Conservation (phyloP, 257 asterid species). For the Solanum bukasovii region DNA sequence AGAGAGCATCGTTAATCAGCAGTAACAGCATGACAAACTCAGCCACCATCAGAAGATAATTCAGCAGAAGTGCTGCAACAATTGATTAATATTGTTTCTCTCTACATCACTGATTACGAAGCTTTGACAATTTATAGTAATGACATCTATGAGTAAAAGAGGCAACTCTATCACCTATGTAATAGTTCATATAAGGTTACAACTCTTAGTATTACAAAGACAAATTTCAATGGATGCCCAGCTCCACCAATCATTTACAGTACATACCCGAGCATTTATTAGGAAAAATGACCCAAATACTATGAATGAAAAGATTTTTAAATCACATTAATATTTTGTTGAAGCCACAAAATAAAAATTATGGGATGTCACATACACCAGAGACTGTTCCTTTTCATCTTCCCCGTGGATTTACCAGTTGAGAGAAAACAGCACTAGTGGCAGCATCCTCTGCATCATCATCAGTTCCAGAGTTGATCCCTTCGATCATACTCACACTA, state of each 20-base stretch:
- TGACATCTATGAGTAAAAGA: background rate
- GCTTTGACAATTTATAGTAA: background rate
- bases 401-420: slow-evolving; percentile 76
- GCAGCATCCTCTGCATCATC: slow-evolving; percentile 64
- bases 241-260: slow-evolving; percentile 20
- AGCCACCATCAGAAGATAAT: background rate
- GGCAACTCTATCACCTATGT: slow-evolving; percentile 24
- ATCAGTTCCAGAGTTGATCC: slow-evolving; percentile 41
- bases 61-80: background rate
- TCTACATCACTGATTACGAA: slow-evolving; percentile 3
- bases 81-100: background rate
- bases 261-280: slow-evolving; percentile 14
- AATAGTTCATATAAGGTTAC: slow-evolving; percentile 19
- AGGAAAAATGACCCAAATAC: slow-evolving; percentile 11
- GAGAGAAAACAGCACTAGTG: slow-evolving; percentile 66
- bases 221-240: slow-evolving; percentile 12
- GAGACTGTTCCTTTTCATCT: slow-evolving; percentile 23
- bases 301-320: slow-evolving; percentile 21
- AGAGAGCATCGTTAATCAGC: background rate
- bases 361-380: background rate
- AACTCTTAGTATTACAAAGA: slow-evolving; percentile 21
- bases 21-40: background rate
- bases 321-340: slow-evolving; percentile 8
- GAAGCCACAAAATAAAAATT: background rate
- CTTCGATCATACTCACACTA: slow-evolving; percentile 55